A percentile compares a stretch with the other conserved stretches of the same genome.
These are phyloP conservation scores for Leptomonas seymouri DNA, from an alignment of 208 protist genomes.

Conservation along the genomic window DNA sequence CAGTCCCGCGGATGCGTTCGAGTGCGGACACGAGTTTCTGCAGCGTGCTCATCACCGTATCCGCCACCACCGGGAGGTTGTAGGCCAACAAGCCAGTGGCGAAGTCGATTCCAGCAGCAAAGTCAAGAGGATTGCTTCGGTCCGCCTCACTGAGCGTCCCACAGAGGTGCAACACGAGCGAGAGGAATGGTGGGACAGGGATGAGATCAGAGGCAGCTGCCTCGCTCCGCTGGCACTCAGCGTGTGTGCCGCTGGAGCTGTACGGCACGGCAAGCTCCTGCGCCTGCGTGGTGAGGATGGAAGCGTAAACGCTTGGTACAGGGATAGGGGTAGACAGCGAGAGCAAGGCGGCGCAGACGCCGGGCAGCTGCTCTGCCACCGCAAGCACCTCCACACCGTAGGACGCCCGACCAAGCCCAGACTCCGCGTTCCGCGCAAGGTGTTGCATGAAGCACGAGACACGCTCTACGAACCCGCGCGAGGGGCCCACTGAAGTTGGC, in stretches of 20 bases:
- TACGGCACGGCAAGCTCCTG: neutral
- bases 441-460: constrained; percentile 30
- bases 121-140: constrained; percentile 20
- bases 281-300: constrained; percentile 14
- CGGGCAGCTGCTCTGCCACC: constrained; percentile 31
- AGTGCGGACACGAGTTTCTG: constrained; percentile 21
- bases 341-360: constrained; percentile 30
- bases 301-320: constrained; percentile 19
- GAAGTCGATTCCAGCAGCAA: constrained; percentile 32
- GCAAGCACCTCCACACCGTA: constrained; percentile 25
- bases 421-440: constrained; percentile 17
- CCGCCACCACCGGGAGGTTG: constrained; percentile 24
- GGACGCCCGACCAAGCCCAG: constrained; percentile 11
- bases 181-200: constrained; percentile 46
- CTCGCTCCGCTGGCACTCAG: neutral
- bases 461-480: constrained; percentile 17
- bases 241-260: neutral
- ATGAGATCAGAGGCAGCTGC: constrained; percentile 8
- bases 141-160: constrained; percentile 23
- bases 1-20: neutral
- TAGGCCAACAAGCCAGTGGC: constrained; percentile 27
- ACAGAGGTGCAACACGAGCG: constrained; percentile 44
- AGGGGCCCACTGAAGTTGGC: neutral
- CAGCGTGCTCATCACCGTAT: constrained; percentile 29
- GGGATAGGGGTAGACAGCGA: constrained; percentile 8